Conservation (phyloP, 768 basidiomycete species). For the Gautieria morchelliformis region DNA sequence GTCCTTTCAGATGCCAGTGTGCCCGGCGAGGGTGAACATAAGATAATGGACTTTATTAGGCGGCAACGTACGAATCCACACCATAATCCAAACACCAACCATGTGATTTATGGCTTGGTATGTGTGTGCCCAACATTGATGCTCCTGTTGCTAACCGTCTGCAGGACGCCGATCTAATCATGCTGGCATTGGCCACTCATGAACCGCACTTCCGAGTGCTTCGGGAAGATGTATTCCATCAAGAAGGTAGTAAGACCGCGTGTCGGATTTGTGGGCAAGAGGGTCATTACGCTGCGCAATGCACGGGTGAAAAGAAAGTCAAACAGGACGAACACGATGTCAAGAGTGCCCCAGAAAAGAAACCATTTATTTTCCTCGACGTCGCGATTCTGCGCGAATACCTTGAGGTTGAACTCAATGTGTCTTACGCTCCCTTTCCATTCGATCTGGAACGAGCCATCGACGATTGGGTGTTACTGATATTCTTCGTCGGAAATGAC, state of each 20-base stretch:
- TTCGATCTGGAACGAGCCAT: conserved; percentile 95
- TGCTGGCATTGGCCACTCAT: conserved; percentile 95
- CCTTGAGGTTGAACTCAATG: conserved; percentile 89
- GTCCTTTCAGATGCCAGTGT: conserved; percentile 96
- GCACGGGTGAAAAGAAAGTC: conserved; percentile 73
- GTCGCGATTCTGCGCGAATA: conserved; percentile 94
- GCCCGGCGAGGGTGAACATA: conserved; percentile 98
- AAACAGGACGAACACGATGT: conserved; percentile 35
- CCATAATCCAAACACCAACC: conserved; percentile 91
- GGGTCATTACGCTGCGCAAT: conserved; percentile 93
- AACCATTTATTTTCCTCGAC: conserved; percentile 99
- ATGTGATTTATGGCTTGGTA: conserved; percentile 97
- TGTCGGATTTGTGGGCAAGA: conserved; percentile 93
- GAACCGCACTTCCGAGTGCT: conserved; percentile 97
- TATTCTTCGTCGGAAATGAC: conserved; percentile 99
- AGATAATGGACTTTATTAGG: conserved; percentile 98
- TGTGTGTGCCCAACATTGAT: conserved; percentile 24
- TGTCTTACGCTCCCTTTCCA: conserved; percentile 66
- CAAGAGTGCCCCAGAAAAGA: conserved; percentile 57
- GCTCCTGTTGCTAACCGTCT: background rate
- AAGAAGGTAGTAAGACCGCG: conserved; percentile 61
- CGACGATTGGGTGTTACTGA: conserved; percentile 99
- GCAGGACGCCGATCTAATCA: conserved; percentile 97
- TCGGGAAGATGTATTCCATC: conserved; percentile 94
- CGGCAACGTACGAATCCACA: conserved; percentile 77